Percentiles rank a stretch among this genome's conserved stretches.
phyloP scores from a whole-genome alignment of 768 basidiomycete genomes.

The Punctularia strigosozonata region DNA sequence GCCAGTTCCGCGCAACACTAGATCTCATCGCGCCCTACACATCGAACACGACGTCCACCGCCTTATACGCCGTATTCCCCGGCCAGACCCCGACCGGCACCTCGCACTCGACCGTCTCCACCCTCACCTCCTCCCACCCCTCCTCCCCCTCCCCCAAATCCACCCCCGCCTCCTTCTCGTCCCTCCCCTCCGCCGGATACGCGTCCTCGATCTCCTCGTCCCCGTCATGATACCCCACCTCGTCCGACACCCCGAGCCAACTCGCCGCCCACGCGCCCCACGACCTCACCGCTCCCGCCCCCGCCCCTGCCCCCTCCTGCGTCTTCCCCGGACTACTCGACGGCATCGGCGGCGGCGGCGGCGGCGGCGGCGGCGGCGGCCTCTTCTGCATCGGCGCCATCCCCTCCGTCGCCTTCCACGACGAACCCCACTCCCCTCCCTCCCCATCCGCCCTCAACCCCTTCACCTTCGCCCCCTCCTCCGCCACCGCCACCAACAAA shows the following conservation, averaged over 20 bases:
- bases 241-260: slow-evolving; percentile 26
- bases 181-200: slow-evolving; percentile 8
- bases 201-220: slow-evolving; percentile 29
- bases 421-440: slow-evolving; percentile 59
- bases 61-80: slow-evolving; percentile 79
- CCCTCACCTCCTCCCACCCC: slow-evolving; percentile 53
- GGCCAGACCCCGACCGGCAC: slow-evolving; percentile 84
- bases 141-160: slow-evolving; percentile 32
- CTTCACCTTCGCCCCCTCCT: slow-evolving; percentile 35
- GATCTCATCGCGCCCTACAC: slow-evolving; percentile 27
- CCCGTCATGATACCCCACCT: slow-evolving; percentile 48
- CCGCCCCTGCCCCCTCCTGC: slow-evolving; percentile 9
- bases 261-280: slow-evolving; percentile 33
- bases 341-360: slow-evolving; percentile 10
- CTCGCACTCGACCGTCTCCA: slow-evolving; percentile 91
- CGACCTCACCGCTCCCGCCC: slow-evolving; percentile 10
- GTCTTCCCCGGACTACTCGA: slow-evolving; percentile 11
- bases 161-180: slow-evolving; percentile 17
- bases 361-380: too few relatives aligned
- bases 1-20: slow-evolving; percentile 20
- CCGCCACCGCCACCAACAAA: slow-evolving; percentile 69
- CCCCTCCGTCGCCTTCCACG: slow-evolving; percentile 46
- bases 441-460: slow-evolving; percentile 45
- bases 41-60: slow-evolving; percentile 68
- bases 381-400: slow-evolving; percentile 51